Base-by-base conservation (phyloP, 2,329 filamentous ascomycete species). In the Fusarium neocosmosporiellum region DNA sequence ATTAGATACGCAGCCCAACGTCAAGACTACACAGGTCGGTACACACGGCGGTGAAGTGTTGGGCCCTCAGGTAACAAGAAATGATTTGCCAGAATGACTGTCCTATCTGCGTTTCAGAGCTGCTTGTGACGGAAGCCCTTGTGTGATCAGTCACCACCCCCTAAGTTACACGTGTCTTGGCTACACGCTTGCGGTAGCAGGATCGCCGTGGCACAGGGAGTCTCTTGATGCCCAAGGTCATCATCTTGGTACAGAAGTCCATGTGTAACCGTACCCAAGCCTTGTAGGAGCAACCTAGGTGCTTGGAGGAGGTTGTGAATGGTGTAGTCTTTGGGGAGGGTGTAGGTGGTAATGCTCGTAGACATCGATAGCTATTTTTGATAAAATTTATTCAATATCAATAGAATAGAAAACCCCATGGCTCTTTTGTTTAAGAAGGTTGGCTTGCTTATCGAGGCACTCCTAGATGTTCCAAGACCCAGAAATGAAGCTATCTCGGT, bases 1-100 rank as follows among this genome's bases (percentile, higher is more conserved):
- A 65, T 46, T 73, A 74, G 67, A 73, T 74, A 66, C 50, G 13
- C 60, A 72, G 10, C 29, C 14, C 27, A 46, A 8, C 14, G 8
- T 20, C 18, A 10, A 37, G 31, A 18, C 31, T 55, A 31, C 31
- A 36, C 24, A 29, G 46, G 24, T 50, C 48, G 29, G 18, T 50
- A 50, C 46, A 33, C 29, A 24, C 31, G 22, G 13, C 22, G 22
- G 22, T 39, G 22, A n/a, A 36, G 34, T 34, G 11, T 36, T 36
- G 34, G 54, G 54, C 54, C 24, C 34, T 39, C 22, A 61, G 39
- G 60, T 59, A 73, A 48, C 29, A 63, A 39, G 61, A 66, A 50
- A n/a, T 50, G 37, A 66, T 58, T 58, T 48, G 50, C 54, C 31
- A 36, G 22, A 41, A 37, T 48, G 16, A n/a, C n/a, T n/a, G n/a